Percentiles rank a stretch among this genome's conserved stretches.
phyloP scores from a whole-genome alignment of 2,329 filamentous ascomycete genomes.

The Zymoseptoria passerinii region DNA sequence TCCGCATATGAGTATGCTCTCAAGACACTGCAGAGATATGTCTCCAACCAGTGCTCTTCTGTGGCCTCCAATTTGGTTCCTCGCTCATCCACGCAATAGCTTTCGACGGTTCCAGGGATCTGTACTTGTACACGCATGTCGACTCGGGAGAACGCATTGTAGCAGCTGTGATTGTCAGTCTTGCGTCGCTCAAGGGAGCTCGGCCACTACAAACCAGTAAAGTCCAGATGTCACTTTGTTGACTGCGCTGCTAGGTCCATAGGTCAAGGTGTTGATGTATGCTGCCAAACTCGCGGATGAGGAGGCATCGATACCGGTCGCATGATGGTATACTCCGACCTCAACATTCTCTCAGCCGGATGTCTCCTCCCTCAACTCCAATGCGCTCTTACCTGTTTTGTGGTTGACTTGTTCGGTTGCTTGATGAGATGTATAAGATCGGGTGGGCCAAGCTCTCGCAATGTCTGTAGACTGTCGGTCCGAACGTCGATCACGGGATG shows the following conservation, averaged over 20 bases:
- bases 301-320: conserved; percentile 92
- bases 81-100: conserved; percentile 93
- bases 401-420: conserved; percentile 49
- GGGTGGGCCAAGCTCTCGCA: conserved; percentile 90
- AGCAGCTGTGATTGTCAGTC: conserved; percentile 54
- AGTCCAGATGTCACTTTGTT: conserved; percentile 89
- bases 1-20: conserved; percentile 95
- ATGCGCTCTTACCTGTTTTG: conserved; percentile 43
- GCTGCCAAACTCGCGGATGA: conserved; percentile 94
- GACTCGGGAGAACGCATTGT: conserved; percentile 96
- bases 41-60: conserved; percentile 93
- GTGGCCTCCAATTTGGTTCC: conserved; percentile 90
- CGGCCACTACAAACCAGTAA: conserved; percentile 64
- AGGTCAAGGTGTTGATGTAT: conserved; percentile 96
- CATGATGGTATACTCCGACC: conserved; percentile 94
- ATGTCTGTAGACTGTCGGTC: conserved; percentile 74
- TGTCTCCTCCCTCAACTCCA: neutral
- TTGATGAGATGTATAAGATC: conserved; percentile 95
- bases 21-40: conserved; percentile 89
- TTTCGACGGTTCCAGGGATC: conserved; percentile 92
- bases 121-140: conserved; percentile 99
- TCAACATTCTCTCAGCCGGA: conserved; percentile 32
- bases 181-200: neutral
- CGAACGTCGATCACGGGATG: conserved; percentile 87
- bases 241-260: conserved; percentile 73